Evolutionary conservation across 306 rosid genomes (phyloP).

Genomic region (Vigna radiata): DNA sequence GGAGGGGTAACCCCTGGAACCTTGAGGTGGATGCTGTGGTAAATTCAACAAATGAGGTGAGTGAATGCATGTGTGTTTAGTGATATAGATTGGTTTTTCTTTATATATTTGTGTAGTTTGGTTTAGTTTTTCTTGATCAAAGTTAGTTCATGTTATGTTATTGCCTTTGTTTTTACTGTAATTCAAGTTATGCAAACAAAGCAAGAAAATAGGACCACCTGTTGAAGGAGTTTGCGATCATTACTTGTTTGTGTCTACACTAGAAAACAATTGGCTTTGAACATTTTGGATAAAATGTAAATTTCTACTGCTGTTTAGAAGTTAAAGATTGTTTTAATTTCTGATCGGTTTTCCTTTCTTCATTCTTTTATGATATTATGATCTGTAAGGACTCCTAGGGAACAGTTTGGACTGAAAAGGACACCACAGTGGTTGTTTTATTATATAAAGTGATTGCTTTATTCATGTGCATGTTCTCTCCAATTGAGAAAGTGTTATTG

Average conservation of each 20-base stretch:
- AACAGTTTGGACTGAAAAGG: slow-evolving; percentile 6
- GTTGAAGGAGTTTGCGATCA: slow-evolving; percentile 17
- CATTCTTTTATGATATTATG: slow-evolving; percentile 14
- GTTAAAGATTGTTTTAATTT: slow-evolving; percentile 25
- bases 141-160: background rate
- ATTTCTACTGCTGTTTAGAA: background rate
- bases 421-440: slow-evolving; percentile 28
- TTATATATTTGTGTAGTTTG: slow-evolving; percentile 3
- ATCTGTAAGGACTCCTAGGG: slow-evolving; percentile 7
- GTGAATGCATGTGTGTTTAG: slow-evolving; percentile 24
- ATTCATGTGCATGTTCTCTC: background rate
- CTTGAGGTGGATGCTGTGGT: slow-evolving; percentile 99
- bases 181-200: slow-evolving; percentile 4
- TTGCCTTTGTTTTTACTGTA: background rate
- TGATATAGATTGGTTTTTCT: background rate
- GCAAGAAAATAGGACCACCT: background rate
- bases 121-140: slow-evolving; percentile 14
- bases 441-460: background rate
- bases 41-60: slow-evolving; percentile 94
- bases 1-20: slow-evolving; percentile 99
- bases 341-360: background rate
- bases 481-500: slow-evolving; percentile 1
- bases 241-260: slow-evolving; percentile 14
- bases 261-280: slow-evolving; percentile 29
- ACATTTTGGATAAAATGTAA: background rate